These are phyloP conservation scores for Cornus kousa DNA, from an alignment of 148 eudicot genomes.

Conservation along the genomic window DNA sequence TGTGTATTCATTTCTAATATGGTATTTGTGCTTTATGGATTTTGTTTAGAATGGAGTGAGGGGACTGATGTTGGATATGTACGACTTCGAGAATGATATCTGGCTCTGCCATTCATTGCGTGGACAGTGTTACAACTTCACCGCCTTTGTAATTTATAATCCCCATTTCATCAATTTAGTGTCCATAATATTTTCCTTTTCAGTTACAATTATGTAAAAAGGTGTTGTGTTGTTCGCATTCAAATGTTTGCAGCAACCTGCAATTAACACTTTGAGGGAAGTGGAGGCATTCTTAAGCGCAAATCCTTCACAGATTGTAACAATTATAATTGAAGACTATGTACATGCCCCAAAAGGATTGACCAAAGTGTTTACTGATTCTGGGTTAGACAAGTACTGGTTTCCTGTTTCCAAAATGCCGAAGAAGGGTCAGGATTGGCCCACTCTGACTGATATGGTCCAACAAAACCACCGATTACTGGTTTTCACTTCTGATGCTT, in stretches of 20 bases:
- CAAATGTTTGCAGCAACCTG: conserved; percentile 61
- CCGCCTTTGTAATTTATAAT: conserved; percentile 75
- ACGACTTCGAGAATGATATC: conserved; percentile 83
- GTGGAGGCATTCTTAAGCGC: conserved; percentile 84
- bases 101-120: conserved; percentile 96
- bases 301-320: conserved; percentile 81
- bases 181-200: not conserved
- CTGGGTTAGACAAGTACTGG: conserved; percentile 89
- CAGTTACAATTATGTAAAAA: not conserved
- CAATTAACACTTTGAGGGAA: conserved; percentile 78
- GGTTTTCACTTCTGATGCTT: conserved; percentile 95
- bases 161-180: not conserved
- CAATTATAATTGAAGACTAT: conserved; percentile 98
- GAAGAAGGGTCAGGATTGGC: conserved; percentile 89
- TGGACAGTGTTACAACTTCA: conserved; percentile 90
- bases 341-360: conserved; percentile 87
- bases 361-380: conserved; percentile 69
- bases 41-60: conserved; percentile 86
- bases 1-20: conserved; percentile 6
- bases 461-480: conserved; percentile 71
- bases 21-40: conserved; percentile 11
- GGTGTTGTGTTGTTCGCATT: not conserved
- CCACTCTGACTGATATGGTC: conserved; percentile 79
- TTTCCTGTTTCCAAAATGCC: conserved; percentile 93
- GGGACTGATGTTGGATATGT: conserved; percentile 99